Percentiles rank a stretch among this genome's conserved stretches.
Evolutionary conservation across 129 eudicot genomes (phyloP).

Genomic region (Centrapalus pauciflorus): DNA sequence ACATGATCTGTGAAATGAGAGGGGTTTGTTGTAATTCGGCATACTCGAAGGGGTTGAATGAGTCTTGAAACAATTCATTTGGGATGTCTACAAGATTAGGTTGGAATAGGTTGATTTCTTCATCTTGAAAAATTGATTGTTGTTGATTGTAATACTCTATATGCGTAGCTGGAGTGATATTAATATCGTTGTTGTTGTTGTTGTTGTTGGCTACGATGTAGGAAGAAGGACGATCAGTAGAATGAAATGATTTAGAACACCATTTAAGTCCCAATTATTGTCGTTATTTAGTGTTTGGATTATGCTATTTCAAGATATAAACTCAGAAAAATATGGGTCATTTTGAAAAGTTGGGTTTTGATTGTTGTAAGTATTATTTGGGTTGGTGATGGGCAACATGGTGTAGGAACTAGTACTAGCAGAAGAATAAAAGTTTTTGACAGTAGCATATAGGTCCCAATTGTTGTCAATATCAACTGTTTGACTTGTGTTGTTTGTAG

Average conservation of each 20-base stretch:
- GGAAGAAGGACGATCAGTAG: no score
- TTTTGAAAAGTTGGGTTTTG: no score
- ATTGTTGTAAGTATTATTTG: no score
- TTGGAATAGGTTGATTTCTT: background rate
- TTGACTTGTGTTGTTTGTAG: background rate
- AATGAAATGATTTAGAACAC: no score
- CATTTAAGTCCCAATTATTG: no score
- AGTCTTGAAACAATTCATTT: background rate
- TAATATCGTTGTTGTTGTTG: background rate
- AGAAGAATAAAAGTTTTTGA: background rate
- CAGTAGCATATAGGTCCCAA: background rate
- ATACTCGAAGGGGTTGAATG: background rate
- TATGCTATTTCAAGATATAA: no score
- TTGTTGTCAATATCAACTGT: background rate
- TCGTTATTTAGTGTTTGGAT: no score
- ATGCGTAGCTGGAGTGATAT: background rate
- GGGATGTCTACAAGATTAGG: background rate
- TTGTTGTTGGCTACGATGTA: no score
- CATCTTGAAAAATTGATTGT: background rate
- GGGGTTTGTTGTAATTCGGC: background rate
- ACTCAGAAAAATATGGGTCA: no score
- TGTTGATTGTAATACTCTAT: background rate
- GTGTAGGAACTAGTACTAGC: background rate
- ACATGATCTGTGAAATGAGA: background rate
- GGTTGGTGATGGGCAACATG: no score